Percentiles rank a stretch among this genome's conserved stretches.
Evolutionary conservation across 805 yeast species (phyloP).

Genomic region (Novakomyces olei): DNA sequence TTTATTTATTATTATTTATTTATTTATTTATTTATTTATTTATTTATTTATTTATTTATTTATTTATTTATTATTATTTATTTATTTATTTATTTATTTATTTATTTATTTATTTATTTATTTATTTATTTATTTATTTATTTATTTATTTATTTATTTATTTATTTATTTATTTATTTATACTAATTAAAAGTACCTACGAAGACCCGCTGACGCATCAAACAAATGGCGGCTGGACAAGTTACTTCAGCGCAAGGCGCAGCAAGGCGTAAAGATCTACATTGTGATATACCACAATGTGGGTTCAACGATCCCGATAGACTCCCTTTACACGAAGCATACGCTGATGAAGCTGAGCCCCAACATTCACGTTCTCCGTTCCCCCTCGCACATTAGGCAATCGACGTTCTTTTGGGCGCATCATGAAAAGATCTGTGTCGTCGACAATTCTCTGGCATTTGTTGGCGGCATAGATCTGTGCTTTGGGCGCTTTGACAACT

Average conservation of each 20-base stretch:
- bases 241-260: constrained; percentile 67
- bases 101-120: too few relatives aligned
- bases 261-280: constrained; percentile 82
- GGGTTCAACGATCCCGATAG: constrained; percentile 79
- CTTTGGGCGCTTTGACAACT: constrained; percentile 88
- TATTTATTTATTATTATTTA: too few relatives aligned
- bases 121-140: too few relatives aligned
- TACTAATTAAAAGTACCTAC: too few relatives aligned
- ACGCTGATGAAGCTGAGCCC: constrained; percentile 66
- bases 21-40: too few relatives aligned
- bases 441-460: constrained; percentile 76
- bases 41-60: too few relatives aligned
- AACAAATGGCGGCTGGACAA: constrained; percentile 87
- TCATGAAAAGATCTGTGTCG: constrained; percentile 74
- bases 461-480: constrained; percentile 92
- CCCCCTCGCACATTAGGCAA: constrained; percentile 86
- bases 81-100: too few relatives aligned
- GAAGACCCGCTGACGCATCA: constrained; percentile 88
- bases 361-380: constrained; percentile 73
- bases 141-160: too few relatives aligned
- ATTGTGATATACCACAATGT: constrained; percentile 85
- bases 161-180: too few relatives aligned
- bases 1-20: too few relatives aligned
- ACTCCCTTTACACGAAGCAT: constrained; percentile 84
- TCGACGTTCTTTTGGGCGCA: constrained; percentile 97